Percentiles rank a stretch among this genome's conserved stretches.
Evolutionary conservation across 2,329 filamentous ascomycete species (phyloP).

Genomic region (Hortaea sp.): DNA sequence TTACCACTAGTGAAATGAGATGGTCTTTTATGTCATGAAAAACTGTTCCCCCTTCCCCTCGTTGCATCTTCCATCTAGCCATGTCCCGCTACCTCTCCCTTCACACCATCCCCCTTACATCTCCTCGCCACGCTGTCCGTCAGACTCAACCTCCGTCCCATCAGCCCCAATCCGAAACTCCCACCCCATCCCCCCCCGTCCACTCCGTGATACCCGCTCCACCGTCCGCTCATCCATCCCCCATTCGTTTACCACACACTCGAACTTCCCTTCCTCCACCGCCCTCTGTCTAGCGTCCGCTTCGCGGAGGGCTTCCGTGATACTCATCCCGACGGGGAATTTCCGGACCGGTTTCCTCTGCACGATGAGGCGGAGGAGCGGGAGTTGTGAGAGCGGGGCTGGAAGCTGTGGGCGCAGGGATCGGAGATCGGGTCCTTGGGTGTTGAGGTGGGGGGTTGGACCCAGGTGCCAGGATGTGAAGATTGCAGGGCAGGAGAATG

Average conservation of each 20-base stretch:
- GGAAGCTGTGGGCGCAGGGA: slow-evolving; percentile 19
- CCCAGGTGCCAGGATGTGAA: slow-evolving; percentile 13
- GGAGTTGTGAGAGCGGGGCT: slow-evolving; percentile 19
- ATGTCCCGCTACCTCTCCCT: no score
- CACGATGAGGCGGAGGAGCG: slow-evolving; percentile 26
- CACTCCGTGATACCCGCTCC: slow-evolving; percentile 10
- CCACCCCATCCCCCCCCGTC: slow-evolving; percentile 11
- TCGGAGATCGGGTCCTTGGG: slow-evolving; percentile 1
- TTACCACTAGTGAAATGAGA: no score
- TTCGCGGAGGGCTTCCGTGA: slow-evolving; percentile 29
- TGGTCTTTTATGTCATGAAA: no score
- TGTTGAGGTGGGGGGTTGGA: slow-evolving; percentile 2
- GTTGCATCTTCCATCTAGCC: no score
- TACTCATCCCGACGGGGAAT: slow-evolving; percentile 29
- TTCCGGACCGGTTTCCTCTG: slow-evolving; percentile 24
- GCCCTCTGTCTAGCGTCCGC: slow-evolving; percentile 25
- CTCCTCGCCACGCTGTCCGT: no score
- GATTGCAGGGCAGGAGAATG: slow-evolving; percentile 18
- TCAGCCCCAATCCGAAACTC: slow-evolving; percentile 14
- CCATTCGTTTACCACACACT: slow-evolving; percentile 19
- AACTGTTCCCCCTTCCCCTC: no score
- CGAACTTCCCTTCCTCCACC: slow-evolving; percentile 28
- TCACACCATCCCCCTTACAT: no score
- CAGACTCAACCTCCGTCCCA: slow-evolving; percentile 7
- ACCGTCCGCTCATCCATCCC: slow-evolving; percentile 15